Evolutionary conservation across 768 basidiomycete species (phyloP).

Genomic region (Lyophyllum semitale): DNA sequence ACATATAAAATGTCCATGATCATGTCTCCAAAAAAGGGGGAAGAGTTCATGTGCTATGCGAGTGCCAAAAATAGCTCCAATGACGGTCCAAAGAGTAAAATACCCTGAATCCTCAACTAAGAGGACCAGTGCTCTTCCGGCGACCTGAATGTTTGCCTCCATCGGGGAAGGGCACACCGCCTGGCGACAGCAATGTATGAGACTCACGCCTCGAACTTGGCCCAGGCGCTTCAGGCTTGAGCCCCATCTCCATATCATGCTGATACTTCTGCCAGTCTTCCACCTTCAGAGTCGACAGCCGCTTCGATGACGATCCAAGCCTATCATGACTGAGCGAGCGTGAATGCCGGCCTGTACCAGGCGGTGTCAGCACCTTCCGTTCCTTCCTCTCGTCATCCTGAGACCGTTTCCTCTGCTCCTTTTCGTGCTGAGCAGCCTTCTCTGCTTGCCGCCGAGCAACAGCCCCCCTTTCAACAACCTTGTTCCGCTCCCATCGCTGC

Average conservation of each 20-base stretch:
- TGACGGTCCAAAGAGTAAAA: neutral
- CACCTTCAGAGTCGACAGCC: conserved; percentile 76
- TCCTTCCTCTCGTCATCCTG: conserved; percentile 41
- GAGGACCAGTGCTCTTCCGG: conserved; percentile 36
- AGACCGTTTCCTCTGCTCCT: conserved; percentile 40
- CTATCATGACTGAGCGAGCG: conserved; percentile 66
- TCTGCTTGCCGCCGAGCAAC: conserved; percentile 75
- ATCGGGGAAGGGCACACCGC: conserved; percentile 62
- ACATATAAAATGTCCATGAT: conserved; percentile 9
- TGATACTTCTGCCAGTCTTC: conserved; percentile 86
- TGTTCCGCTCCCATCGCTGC: conserved; percentile 81
- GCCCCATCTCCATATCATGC: conserved; percentile 40
- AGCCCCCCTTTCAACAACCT: conserved; percentile 71
- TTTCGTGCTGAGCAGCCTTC: conserved; percentile 58
- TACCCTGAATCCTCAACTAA: conserved; percentile 27
- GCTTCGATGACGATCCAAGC: conserved; percentile 56
- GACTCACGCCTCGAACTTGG: conserved; percentile 36
- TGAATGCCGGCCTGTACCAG: conserved; percentile 43
- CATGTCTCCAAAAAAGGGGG: conserved; percentile 7
- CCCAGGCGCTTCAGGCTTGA: conserved; percentile 8
- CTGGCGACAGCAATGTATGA: conserved; percentile 26
- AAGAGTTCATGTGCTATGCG: neutral
- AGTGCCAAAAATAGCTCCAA: conserved; percentile 4
- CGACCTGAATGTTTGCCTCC: conserved; percentile 29
- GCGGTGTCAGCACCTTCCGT: conserved; percentile 29